phyloP scores from a whole-genome alignment of 2,329 filamentous ascomycete genomes.

The Calycina marina region DNA sequence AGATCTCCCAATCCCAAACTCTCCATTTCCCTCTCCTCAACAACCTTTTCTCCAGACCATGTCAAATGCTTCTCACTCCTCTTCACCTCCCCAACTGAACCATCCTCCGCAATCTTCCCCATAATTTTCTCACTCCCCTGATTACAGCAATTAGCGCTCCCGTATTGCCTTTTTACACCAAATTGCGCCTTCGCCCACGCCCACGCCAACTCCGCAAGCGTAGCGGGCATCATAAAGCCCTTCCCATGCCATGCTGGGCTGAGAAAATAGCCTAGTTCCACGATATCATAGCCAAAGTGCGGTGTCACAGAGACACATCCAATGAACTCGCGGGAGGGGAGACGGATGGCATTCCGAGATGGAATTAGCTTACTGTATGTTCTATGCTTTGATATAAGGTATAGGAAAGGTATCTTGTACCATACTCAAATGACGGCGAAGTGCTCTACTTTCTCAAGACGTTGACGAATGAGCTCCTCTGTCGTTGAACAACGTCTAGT shows the following conservation, averaged over 20 bases:
- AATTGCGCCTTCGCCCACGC: neutral
- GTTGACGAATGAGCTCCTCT: no score
- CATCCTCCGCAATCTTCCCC: neutral
- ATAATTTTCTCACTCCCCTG: neutral
- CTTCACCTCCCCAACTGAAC: neutral
- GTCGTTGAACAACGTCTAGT: no score
- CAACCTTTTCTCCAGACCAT: neutral
- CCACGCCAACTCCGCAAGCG: neutral
- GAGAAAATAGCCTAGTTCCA: neutral
- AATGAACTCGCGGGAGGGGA: neutral
- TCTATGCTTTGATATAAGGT: no score
- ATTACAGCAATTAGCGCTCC: neutral
- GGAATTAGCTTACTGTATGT: no score
- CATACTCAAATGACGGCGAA: no score
- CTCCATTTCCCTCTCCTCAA: neutral
- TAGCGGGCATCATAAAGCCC: neutral
- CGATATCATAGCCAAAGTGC: neutral
- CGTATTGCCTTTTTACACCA: neutral
- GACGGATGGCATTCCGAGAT: no score
- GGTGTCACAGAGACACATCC: neutral
- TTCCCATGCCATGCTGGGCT: neutral
- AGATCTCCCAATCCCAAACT: neutral
- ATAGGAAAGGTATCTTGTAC: no score
- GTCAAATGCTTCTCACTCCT: neutral
- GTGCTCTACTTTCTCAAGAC: no score